These are phyloP conservation scores for Trichosporon ovoides DNA, from an alignment of 1,284 basidiomycete species.

Conservation along the genomic window DNA sequence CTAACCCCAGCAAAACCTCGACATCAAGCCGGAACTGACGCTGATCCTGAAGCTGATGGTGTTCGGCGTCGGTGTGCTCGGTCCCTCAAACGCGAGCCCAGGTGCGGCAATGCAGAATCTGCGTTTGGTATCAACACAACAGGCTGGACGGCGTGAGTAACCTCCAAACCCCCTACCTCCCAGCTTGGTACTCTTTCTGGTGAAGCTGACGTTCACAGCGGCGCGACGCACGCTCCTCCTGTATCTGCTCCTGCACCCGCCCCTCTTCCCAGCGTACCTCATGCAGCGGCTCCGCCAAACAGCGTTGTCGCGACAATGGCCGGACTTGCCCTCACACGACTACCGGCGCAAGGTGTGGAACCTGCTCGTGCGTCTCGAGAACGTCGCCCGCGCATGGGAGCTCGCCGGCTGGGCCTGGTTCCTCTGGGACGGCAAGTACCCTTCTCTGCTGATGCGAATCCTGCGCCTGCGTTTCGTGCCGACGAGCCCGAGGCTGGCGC, in stretches of 20 bases:
- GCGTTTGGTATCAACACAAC: slow-evolving; percentile 33
- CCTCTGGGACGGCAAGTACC: slow-evolving; percentile 81
- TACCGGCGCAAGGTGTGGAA: slow-evolving; percentile 71
- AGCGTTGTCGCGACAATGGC: slow-evolving; percentile 80
- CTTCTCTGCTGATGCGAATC: slow-evolving; percentile 75
- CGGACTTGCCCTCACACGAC: slow-evolving; percentile 76
- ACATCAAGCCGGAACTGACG: slow-evolving; percentile 73
- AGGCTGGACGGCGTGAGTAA: slow-evolving; percentile 11
- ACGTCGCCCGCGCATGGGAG: slow-evolving; percentile 56
- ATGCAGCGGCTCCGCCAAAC: slow-evolving; percentile 66
- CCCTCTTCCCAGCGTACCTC: slow-evolving; percentile 72
- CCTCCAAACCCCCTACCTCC: too few species aligned
- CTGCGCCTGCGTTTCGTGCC: slow-evolving; percentile 75
- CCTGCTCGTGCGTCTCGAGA: slow-evolving; percentile 63
- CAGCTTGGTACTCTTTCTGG: too few species aligned
- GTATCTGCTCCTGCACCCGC: slow-evolving; percentile 62
- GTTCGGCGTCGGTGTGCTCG: slow-evolving; percentile 82
- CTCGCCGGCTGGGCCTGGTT: slow-evolving; percentile 77
- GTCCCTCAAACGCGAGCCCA: slow-evolving; percentile 70
- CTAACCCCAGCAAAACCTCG: slow-evolving; percentile 56
- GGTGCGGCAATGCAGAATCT: slow-evolving; percentile 88
- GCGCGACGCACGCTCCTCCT: slow-evolving; percentile 56
- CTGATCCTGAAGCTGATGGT: slow-evolving; percentile 70
- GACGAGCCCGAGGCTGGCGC: slow-evolving; percentile 62
- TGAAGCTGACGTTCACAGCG: slow-evolving; percentile 20